Base-by-base conservation (phyloP, 176 grass and related monocot genomes). In the Oryza punctata region DNA sequence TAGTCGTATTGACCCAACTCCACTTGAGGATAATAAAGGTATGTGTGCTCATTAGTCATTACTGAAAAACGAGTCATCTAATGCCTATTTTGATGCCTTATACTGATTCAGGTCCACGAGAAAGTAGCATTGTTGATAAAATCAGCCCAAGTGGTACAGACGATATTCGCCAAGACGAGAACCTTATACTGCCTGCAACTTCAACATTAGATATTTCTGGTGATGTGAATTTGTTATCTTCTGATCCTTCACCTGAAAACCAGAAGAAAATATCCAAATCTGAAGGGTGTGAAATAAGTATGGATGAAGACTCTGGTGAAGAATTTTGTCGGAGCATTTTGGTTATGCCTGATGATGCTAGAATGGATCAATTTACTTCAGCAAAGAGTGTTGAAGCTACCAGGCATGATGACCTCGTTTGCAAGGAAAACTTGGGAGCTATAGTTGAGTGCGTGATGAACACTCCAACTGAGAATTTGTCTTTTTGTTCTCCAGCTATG, bases 51-150 rank as follows among this genome's bases (percentile, higher is more conserved):
- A 35, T 35, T 35, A 35, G 33, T 47, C 44, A 38, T 50, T 13
- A 75, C 79, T 41, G 43, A 52, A 27, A 78, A 11, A 41, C 52
- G 13, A 66, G 28, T 41, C 11, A 28, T 78, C 41, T 44, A 67
- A 38, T 71, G 47, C 18, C 14, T 15, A 35, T 70, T 12, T 45
- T 4, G 19, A 21, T 60, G 18, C 24, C 16, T 79, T 13, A 14
- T 4, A 2, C 72, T 77, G 19, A 49, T 82, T 19, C 68, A 88
- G 81, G 68, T 73, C 72, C 75, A 79, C 59, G 45, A 18, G 67
- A 32, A 27, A 43, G 59, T 38, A 30, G 14, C 25, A 24, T 43
- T 76, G 45, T 13, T 59, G 72, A 68, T 57, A 37, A 6, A 23
- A 57, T 38, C n/a, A 54, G 41, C 41, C 30, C 7, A 2, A n/a